Conservation (phyloP, 768 basidiomycete genomes). For the Piloderma croceum region DNA sequence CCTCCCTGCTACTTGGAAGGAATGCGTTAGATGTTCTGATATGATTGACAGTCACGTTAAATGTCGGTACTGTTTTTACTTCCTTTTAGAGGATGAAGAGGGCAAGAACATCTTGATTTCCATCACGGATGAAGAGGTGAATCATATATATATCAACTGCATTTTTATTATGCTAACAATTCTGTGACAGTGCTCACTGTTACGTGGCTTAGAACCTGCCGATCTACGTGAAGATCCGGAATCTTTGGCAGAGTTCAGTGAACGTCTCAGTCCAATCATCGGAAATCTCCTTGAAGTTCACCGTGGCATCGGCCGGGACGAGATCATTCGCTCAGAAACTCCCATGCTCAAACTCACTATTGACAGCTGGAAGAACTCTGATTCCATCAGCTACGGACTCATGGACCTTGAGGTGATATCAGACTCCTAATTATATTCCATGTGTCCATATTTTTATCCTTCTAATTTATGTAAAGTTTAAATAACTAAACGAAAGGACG, state of each 20-base stretch:
- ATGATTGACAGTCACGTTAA: slow-evolving; percentile 44
- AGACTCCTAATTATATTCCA: no score
- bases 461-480: no score
- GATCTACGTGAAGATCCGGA: slow-evolving; percentile 37
- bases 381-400: no score
- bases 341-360: background rate
- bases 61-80: slow-evolving; percentile 42
- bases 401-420: no score
- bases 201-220: slow-evolving; percentile 39
- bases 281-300: slow-evolving; percentile 43
- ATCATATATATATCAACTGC: slow-evolving; percentile 6
- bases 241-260: slow-evolving; percentile 32
- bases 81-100: slow-evolving; percentile 48
- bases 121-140: slow-evolving; percentile 43
- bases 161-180: background rate
- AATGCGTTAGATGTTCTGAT: slow-evolving; percentile 51
- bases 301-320: background rate
- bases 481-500: no score
- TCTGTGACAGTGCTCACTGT: slow-evolving; percentile 34
- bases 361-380: background rate
- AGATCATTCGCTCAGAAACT: background rate
- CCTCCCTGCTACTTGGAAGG: slow-evolving; percentile 34
- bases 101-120: slow-evolving; percentile 39
- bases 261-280: slow-evolving; percentile 40
- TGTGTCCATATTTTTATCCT: no score